These are phyloP conservation scores for Halophytophthora batemanensis DNA, from an alignment of 352 stramenopile genomes.

Conservation along the genomic window DNA sequence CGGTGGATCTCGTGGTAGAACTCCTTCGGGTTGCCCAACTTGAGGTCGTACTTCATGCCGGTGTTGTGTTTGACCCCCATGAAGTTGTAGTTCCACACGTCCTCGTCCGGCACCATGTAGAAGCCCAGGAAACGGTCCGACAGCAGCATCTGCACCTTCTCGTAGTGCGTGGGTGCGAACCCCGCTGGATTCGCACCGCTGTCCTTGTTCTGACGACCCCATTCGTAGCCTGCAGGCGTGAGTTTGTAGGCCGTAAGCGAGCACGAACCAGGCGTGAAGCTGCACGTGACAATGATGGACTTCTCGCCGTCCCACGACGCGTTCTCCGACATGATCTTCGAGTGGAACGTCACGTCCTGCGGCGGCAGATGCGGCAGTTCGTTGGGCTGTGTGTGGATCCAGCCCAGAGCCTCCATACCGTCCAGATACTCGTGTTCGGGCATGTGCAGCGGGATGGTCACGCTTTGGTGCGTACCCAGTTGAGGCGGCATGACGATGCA, in stretches of 20 bases:
- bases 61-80: constrained; percentile 98
- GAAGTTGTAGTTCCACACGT: constrained; percentile 99
- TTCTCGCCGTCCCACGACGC: constrained; percentile 97
- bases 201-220: constrained; percentile 98
- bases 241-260: constrained; percentile 99
- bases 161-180: constrained; percentile 97
- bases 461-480: constrained; percentile 96
- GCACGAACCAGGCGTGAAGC: constrained; percentile 99
- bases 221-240: constrained; percentile 96
- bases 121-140: constrained; percentile 99
- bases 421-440: constrained; percentile 97
- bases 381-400: constrained; percentile 99
- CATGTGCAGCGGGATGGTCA: constrained; percentile 96
- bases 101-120: constrained; percentile 98
- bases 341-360: constrained; percentile 95
- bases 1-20: constrained; percentile 99
- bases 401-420: constrained; percentile 97
- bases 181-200: constrained; percentile 92
- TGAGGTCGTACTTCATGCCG: constrained; percentile 98
- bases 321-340: constrained; percentile 97
- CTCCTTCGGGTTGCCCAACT: constrained; percentile 97
- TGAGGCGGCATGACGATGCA: constrained; percentile 99
- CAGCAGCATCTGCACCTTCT: constrained; percentile 99
- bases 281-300: constrained; percentile 97
- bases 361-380: constrained; percentile 96